phyloP scores from a whole-genome alignment of 2,329 filamentous ascomycete species.

The Apiospora sp. region DNA sequence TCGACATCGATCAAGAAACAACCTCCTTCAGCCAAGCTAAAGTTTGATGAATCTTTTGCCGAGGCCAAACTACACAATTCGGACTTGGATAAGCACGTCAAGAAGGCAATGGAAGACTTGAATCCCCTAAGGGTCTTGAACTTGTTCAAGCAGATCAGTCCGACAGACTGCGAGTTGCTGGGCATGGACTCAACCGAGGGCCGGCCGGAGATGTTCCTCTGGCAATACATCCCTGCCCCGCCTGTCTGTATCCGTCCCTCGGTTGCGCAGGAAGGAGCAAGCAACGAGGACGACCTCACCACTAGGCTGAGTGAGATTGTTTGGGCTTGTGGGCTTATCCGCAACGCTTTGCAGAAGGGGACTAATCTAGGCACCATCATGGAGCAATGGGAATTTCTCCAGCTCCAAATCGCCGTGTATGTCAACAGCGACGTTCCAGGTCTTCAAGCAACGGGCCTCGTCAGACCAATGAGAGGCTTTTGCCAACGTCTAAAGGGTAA shows the following conservation, averaged over 20 bases:
- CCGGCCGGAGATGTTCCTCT: conserved; percentile 95
- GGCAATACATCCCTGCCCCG: conserved; percentile 94
- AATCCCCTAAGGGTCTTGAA: conserved; percentile 90
- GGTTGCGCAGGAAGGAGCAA: conserved; percentile 90
- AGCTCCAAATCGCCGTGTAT: conserved; percentile 95
- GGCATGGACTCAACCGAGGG: conserved; percentile 88
- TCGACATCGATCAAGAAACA: conserved; percentile 88
- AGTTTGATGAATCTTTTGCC: conserved; percentile 86
- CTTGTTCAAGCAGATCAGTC: conserved; percentile 86
- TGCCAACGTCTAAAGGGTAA: conserved; percentile 97
- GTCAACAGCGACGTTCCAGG: conserved; percentile 97
- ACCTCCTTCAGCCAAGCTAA: conserved; percentile 80
- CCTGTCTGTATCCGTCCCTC: conserved; percentile 94
- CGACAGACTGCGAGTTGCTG: conserved; percentile 87
- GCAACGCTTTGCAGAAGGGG: conserved; percentile 82
- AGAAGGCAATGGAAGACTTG: conserved; percentile 92
- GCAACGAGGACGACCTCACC: conserved; percentile 95
- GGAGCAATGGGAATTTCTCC: conserved; percentile 98
- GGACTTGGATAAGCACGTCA: conserved; percentile 89
- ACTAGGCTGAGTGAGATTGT: conserved; percentile 97
- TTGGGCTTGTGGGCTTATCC: conserved; percentile 87
- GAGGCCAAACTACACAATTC: conserved; percentile 79
- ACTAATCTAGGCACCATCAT: conserved; percentile 89
- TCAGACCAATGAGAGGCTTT: conserved; percentile 90
- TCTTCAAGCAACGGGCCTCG: conserved; percentile 85